These are phyloP conservation scores for Hypoxylon sp. DNA, from an alignment of 2,329 filamentous ascomycete species.

Conservation along the genomic window DNA sequence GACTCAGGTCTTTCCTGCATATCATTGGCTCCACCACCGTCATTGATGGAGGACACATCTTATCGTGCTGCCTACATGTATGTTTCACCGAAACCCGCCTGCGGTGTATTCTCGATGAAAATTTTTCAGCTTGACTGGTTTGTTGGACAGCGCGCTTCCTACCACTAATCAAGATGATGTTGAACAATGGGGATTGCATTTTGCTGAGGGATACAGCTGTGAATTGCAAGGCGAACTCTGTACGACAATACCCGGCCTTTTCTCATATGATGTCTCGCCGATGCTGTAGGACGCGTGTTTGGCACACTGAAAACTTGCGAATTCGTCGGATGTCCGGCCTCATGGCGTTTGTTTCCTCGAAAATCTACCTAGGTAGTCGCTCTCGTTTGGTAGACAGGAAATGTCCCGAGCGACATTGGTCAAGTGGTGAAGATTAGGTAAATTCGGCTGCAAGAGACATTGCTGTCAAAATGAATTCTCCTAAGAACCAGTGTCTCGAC, in stretches of 20 bases:
- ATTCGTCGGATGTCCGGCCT: constrained; percentile 16
- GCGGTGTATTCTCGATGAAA: background rate
- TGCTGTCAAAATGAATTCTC: background rate
- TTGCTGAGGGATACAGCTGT: constrained; percentile 1
- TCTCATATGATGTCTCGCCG: constrained; percentile 38
- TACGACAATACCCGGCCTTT: constrained; percentile 28
- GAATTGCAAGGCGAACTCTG: constrained; percentile 17
- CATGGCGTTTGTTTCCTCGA: background rate
- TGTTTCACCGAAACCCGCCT: constrained; percentile 41
- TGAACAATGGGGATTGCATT: constrained; percentile 2
- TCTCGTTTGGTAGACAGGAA: constrained; percentile 1
- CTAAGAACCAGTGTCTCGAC: background rate
- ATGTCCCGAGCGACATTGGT: background rate
- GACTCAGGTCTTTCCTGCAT: constrained; percentile 9
- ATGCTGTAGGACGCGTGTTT: constrained; percentile 35
- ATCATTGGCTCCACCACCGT: constrained; percentile 36
- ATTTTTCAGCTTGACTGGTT: constrained; percentile 21
- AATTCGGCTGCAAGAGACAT: background rate
- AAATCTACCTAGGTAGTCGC: background rate
- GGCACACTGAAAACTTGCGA: constrained; percentile 21
- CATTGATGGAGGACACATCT: constrained; percentile 25
- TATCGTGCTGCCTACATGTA: constrained; percentile 14
- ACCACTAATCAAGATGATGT: background rate
- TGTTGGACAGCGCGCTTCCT: constrained; percentile 3
- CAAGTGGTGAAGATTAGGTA: background rate